These are phyloP conservation scores for Plasmodium inui DNA, from an alignment of 169 alveolate species.

Conservation along the genomic window DNA sequence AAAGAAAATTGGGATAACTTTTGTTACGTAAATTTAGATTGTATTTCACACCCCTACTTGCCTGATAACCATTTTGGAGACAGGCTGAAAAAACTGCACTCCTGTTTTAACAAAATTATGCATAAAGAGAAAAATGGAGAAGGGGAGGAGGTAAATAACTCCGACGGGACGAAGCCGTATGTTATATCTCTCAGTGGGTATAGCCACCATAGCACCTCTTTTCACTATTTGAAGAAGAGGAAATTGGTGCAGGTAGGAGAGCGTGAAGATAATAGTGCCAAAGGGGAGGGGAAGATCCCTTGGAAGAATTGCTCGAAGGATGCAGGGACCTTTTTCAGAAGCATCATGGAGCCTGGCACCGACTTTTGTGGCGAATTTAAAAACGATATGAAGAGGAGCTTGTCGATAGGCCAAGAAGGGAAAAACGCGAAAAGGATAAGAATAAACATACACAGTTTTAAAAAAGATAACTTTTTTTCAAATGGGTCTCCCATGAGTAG, in stretches of 20 bases:
- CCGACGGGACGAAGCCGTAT: neutral
- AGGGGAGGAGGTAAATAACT: neutral
- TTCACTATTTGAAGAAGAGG: constrained; percentile 42
- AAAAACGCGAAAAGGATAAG: constrained; percentile 4
- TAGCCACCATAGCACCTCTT: constrained; percentile 42
- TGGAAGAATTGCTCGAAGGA: neutral
- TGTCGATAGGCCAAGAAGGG: neutral
- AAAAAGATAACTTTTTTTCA: neutral
- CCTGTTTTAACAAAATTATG: constrained; percentile 42
- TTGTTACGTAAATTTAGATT: neutral
- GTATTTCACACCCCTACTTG: neutral
- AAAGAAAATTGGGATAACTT: neutral
- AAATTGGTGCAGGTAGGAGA: neutral
- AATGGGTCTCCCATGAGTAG: neutral
- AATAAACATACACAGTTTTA: neutral
- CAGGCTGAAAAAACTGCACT: constrained; percentile 16
- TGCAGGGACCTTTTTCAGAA: neutral
- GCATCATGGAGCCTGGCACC: neutral
- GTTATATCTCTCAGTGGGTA: constrained; percentile 18
- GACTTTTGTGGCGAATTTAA: neutral
- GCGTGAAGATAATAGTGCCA: neutral
- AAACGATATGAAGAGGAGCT: neutral
- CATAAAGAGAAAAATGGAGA: neutral
- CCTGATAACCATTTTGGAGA: neutral
- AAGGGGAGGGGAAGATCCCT: neutral